A percentile compares a stretch with the other conserved stretches of the same genome.
These are phyloP conservation scores for Boletus fagicola DNA, from an alignment of 768 basidiomycete genomes.

Conservation along the genomic window DNA sequence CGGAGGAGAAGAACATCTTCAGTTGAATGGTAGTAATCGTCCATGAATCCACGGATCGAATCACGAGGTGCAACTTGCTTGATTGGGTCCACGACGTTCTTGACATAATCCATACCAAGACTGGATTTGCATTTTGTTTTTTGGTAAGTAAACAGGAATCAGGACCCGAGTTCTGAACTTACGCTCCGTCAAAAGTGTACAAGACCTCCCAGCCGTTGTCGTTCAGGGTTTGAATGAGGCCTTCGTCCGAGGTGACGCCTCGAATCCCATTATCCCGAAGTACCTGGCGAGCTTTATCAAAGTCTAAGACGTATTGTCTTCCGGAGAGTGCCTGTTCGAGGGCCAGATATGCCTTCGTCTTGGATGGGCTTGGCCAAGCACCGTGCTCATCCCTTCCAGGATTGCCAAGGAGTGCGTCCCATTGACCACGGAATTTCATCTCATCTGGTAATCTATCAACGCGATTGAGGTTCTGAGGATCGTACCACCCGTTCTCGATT, in stretches of 20 bases:
- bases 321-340: conserved; percentile 21
- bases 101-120: conserved; percentile 43
- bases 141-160: conserved; percentile 7
- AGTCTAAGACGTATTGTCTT: conserved; percentile 19
- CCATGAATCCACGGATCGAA: conserved; percentile 39
- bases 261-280: conserved; percentile 15
- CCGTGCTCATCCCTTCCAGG: conserved; percentile 15
- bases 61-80: conserved; percentile 36
- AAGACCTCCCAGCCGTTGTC: conserved; percentile 37
- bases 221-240: conserved; percentile 29
- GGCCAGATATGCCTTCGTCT: conserved; percentile 19
- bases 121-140: conserved; percentile 23
- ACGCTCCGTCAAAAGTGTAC: conserved; percentile 42
- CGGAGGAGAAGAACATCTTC: conserved; percentile 41
- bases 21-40: conserved; percentile 36
- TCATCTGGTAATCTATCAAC: conserved; percentile 37
- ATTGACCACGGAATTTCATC: conserved; percentile 34
- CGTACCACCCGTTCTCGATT: conserved; percentile 43
- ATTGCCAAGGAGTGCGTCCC: conserved; percentile 20
- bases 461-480: conserved; percentile 35
- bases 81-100: conserved; percentile 40
- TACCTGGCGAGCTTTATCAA: conserved; percentile 25
- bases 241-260: conserved; percentile 27
- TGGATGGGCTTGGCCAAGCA: conserved; percentile 24
- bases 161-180: conserved; percentile 13